Evolutionary conservation across 2,329 filamentous ascomycete genomes (phyloP).

Genomic region (Pseudocercospora ulei): DNA sequence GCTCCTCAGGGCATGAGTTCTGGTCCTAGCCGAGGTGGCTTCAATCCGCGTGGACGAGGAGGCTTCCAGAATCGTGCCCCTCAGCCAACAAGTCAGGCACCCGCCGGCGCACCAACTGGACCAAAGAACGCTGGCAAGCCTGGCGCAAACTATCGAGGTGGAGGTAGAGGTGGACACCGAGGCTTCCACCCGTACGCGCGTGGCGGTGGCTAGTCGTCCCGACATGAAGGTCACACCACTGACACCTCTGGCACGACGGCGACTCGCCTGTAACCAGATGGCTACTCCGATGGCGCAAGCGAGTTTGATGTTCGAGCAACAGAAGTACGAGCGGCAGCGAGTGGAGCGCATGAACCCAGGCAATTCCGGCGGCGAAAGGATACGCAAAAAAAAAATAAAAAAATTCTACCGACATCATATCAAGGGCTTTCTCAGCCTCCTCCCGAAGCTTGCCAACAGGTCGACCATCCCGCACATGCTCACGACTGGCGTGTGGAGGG

Average conservation of each 20-base stretch:
- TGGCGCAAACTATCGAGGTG: constrained; percentile 86
- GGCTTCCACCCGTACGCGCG: constrained; percentile 71
- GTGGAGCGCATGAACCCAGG: constrained; percentile 45
- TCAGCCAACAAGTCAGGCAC: constrained; percentile 45
- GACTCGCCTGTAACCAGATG: too few species aligned
- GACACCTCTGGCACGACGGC: not conserved
- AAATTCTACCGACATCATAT: too few species aligned
- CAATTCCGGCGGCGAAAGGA: constrained; percentile 43
- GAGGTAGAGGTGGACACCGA: constrained; percentile 62
- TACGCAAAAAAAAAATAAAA: constrained; percentile 97
- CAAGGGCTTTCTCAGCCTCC: too few species aligned
- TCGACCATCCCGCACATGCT: too few species aligned
- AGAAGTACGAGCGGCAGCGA: constrained; percentile 65
- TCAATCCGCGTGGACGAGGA: constrained; percentile 39
- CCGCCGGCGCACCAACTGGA: constrained; percentile 80
- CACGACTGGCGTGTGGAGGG: too few species aligned
- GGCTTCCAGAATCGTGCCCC: constrained; percentile 26
- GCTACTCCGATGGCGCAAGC: constrained; percentile 50
- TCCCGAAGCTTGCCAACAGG: too few species aligned
- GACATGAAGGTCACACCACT: not conserved
- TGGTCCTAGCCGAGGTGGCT: constrained; percentile 35
- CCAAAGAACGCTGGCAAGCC: constrained; percentile 91
- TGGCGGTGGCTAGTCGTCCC: constrained; percentile 25
- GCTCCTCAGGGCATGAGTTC: constrained; percentile 56
- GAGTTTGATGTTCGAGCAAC: constrained; percentile 65